These are phyloP conservation scores for Coccinonectria pachysandricola DNA, from an alignment of 2,329 filamentous ascomycete species.

Conservation along the genomic window DNA sequence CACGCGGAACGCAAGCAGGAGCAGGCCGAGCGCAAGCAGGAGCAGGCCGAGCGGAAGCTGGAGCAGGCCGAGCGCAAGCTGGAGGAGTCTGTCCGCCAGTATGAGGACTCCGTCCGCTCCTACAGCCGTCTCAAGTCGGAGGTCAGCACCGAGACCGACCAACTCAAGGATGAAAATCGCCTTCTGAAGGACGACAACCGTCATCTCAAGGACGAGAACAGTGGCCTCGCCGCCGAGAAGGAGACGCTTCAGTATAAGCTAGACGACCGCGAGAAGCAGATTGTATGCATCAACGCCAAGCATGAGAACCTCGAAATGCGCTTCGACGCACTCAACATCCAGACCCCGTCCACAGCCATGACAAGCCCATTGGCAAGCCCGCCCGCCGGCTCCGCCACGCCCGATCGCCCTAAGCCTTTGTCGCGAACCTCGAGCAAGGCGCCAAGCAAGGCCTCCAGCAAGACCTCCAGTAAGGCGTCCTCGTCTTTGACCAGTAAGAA, in stretches of 20 bases:
- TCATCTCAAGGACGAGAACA: not conserved
- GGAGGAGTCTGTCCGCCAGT: conserved; percentile 10
- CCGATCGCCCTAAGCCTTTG: conserved; percentile 19
- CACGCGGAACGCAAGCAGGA: no score
- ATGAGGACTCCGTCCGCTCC: conserved; percentile 10
- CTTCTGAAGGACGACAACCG: no score
- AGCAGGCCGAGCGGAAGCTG: conserved; percentile 21
- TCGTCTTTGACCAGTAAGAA: conserved; percentile 19
- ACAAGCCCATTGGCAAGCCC: conserved; percentile 17
- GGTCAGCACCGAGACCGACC: conserved; percentile 17
- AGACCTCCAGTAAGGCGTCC: conserved; percentile 17
- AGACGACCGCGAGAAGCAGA: conserved; percentile 15
- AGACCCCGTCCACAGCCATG: conserved; percentile 12
- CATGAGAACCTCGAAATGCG: conserved; percentile 21
- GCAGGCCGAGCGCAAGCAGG: conserved; percentile 20
- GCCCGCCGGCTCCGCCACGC: conserved; percentile 7
- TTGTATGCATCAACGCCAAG: conserved; percentile 19
- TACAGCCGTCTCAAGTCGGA: conserved; percentile 18
- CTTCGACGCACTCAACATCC: conserved; percentile 17
- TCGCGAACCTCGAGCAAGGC: conserved; percentile 20
- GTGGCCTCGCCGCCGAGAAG: conserved; percentile 16
- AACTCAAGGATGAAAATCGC: conserved; percentile 14
- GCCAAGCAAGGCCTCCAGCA: conserved; percentile 15
- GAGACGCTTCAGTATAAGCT: conserved; percentile 20
- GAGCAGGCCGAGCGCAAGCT: conserved; percentile 16